Conservation (phyloP, 768 basidiomycete species). For the Termitomyces sp. region DNA sequence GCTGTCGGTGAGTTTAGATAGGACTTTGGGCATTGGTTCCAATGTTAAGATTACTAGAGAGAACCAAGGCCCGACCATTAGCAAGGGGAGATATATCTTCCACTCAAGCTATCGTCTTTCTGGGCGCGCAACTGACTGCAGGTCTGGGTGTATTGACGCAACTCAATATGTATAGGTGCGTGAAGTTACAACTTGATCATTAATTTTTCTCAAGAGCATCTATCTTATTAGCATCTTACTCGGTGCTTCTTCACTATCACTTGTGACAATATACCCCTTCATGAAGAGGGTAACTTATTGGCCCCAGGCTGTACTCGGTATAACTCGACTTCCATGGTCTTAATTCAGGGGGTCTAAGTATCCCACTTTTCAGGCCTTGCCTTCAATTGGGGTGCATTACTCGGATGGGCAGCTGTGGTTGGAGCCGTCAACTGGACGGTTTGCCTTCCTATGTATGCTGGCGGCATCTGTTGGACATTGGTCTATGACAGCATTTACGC, state of each 20-base stretch:
- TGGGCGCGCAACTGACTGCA: constrained; percentile 73
- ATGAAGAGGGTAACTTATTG: constrained; percentile 98
- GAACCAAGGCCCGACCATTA: constrained; percentile 85
- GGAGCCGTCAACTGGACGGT: constrained; percentile 77
- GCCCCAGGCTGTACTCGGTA: constrained; percentile 94
- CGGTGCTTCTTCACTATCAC: constrained; percentile 83
- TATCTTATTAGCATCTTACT: constrained; percentile 63
- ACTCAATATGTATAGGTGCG: constrained; percentile 91
- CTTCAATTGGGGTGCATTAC: constrained; percentile 95
- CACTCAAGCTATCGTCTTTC: constrained; percentile 72
- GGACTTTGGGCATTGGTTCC: neutral
- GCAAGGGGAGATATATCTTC: constrained; percentile 77
- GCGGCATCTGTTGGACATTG: constrained; percentile 89
- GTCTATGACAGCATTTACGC: constrained; percentile 98
- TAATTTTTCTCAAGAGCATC: neutral
- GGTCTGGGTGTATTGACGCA: constrained; percentile 87
- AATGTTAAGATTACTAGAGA: constrained; percentile 38
- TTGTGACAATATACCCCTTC: constrained; percentile 88
- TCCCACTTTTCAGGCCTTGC: constrained; percentile 58
- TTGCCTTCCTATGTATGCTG: constrained; percentile 83
- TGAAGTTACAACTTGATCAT: neutral
- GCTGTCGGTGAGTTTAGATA: constrained; percentile 63
- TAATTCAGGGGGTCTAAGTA: neutral
- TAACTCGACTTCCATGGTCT: constrained; percentile 15
- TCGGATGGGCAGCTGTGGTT: constrained; percentile 94